Conservation (phyloP, 495 filamentous ascomycete species). For the Thozetella sp. region DNA sequence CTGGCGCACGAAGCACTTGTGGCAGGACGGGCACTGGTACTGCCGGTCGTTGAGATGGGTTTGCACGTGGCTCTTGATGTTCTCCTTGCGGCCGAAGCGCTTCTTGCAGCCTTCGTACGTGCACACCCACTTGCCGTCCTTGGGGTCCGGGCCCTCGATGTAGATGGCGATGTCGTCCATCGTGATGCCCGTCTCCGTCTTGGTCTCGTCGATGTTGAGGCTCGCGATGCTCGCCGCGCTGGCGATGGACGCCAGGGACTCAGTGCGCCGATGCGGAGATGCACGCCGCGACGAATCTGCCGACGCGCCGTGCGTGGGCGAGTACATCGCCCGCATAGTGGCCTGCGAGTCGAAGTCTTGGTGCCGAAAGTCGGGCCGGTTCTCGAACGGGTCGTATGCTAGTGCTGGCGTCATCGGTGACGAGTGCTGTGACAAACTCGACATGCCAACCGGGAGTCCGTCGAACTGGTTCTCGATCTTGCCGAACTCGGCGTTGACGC, state of each 20-base stretch:
- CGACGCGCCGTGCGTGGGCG: constrained; percentile 3
- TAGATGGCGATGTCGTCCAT: constrained; percentile 83
- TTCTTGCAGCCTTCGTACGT: constrained; percentile 79
- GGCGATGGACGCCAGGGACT: constrained; percentile 46
- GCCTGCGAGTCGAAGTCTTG: constrained; percentile 17
- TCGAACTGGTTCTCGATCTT: constrained; percentile 50
- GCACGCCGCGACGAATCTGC: constrained; percentile 23
- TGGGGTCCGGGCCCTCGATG: constrained; percentile 77
- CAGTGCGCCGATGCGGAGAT: constrained; percentile 47
- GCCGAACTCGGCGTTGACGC: constrained; percentile 51
- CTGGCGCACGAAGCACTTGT: constrained; percentile 93
- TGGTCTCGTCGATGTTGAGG: constrained; percentile 57
- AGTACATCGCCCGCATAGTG: constrained; percentile 7
- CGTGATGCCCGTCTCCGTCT: constrained; percentile 74
- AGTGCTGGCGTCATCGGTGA: constrained; percentile 34
- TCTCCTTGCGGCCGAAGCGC: constrained; percentile 90
- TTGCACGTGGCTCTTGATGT: constrained; percentile 96
- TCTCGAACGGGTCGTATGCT: constrained; percentile 27
- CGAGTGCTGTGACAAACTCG: constrained; percentile 27
- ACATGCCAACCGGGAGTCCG: constrained; percentile 16
- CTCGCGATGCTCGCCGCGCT: constrained; percentile 56
- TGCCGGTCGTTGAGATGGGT: constrained; percentile 96
- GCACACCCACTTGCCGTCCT: constrained; percentile 84
- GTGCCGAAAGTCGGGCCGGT: constrained; percentile 31
- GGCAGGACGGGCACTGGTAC: constrained; percentile 84